Base-by-base conservation (phyloP, 805 yeast species). In the Sporopachydermia lactativora region DNA sequence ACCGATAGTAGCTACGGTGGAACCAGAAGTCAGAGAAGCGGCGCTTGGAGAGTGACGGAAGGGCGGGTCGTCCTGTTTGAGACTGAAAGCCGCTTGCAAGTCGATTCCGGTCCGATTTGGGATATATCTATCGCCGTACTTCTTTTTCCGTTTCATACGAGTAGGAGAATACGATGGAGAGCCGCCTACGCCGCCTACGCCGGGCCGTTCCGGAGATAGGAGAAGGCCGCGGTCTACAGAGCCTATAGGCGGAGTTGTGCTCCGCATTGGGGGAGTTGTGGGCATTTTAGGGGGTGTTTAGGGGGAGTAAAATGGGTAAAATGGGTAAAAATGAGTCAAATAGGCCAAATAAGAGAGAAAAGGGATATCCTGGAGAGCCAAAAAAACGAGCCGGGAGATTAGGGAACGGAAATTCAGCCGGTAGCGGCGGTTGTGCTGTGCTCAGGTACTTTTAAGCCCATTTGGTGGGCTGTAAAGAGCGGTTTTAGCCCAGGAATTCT, bases 61-160 rank as follows among this genome's bases (percentile, higher is more conserved):
- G n/a, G 31, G n/a, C n/a, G 31, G 52, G 14, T 64, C 71, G 42
- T 65, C 71, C 40, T 61, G 60, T 17, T 67, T 68, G 39, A 77
- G 59, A 43, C 76, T 71, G 55, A 76, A 80, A 4, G 95, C 95
- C 0, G 96, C 85, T 52, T 84, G 92, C 13, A 89, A 62, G 51
- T 85, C 94, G 17, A 85, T 72, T 1, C 95, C 95, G 1, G 83
- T 77, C 39, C 98, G 62, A 45, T 73, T 76, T 3, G 98, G 98
- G 18, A 92, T 83, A 57, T 76, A 85, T 42, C 97, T 64, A 58
- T 88, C 98, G 46, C 82, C 77, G 59, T 81, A 82, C 1, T 73
- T 64, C 2, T 71, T 58, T 42, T 68, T 68, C 41, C 65, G 63
- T 43, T 77, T 57, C 52, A 76, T 19, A 4, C 47, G 41, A 5